Conservation (phyloP, 805 yeast species). For the Lachancea waltii region DNA sequence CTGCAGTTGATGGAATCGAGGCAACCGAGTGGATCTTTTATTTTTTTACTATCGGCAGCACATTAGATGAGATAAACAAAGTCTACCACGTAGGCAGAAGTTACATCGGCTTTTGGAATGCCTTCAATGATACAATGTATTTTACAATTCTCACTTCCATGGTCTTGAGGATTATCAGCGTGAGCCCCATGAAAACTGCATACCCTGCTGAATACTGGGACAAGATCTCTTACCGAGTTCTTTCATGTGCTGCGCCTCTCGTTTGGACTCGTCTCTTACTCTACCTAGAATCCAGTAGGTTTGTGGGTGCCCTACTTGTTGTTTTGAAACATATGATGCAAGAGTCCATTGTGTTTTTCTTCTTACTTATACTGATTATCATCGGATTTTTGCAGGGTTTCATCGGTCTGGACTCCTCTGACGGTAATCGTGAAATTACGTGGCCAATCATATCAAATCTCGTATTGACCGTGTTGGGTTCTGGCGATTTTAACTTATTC, state of each 20-base stretch:
- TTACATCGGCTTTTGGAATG: conserved; percentile 73
- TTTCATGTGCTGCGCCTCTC: conserved; percentile 78
- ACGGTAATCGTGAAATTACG: conserved; percentile 76
- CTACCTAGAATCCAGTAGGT: conserved; percentile 69
- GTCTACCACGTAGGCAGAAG: conserved; percentile 68
- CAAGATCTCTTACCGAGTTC: conserved; percentile 56
- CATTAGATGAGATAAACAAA: conserved; percentile 63
- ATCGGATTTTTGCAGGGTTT: conserved; percentile 84
- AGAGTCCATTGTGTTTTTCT: conserved; percentile 78
- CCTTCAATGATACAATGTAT: conserved; percentile 68
- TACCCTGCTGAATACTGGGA: conserved; percentile 37
- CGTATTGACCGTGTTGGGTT: conserved; percentile 67
- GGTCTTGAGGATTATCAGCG: conserved; percentile 42
- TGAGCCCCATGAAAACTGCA: conserved; percentile 23
- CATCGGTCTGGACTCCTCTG: conserved; percentile 80
- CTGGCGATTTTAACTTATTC: conserved; percentile 64
- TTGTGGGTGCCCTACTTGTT: conserved; percentile 85
- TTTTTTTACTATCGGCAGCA: conserved; percentile 58
- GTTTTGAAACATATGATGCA: conserved; percentile 81
- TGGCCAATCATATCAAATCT: conserved; percentile 54
- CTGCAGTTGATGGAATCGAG: conserved; percentile 34
- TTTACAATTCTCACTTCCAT: conserved; percentile 46
- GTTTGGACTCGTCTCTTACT: conserved; percentile 78
- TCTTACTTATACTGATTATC: conserved; percentile 60
- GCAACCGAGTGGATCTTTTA: conserved; percentile 52